Conservation (phyloP, 73 alveolate species). For the Paramecium caudatum region DNA sequence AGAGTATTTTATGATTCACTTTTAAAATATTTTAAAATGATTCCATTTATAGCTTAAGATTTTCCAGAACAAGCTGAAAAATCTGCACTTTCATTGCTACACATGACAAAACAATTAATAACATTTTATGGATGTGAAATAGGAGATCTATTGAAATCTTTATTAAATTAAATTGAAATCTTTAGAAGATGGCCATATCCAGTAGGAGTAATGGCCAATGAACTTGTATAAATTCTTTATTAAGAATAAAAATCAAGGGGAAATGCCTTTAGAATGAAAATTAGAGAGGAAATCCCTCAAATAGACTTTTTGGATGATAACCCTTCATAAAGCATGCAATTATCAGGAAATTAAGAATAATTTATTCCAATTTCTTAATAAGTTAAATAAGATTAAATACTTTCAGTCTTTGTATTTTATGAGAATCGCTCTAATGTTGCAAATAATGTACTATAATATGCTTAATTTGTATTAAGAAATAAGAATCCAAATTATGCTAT, state of each 20-base stretch:
- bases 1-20: slow-evolving; percentile 60
- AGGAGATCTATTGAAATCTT: slow-evolving; percentile 47
- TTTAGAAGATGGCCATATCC: slow-evolving; percentile 80
- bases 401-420: slow-evolving; percentile 15
- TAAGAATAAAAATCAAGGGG: slow-evolving; percentile 74
- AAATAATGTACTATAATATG: slow-evolving; percentile 37
- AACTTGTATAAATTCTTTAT: slow-evolving; percentile 62
- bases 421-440: slow-evolving; percentile 17
- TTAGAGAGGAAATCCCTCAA: slow-evolving; percentile 74
- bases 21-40: slow-evolving; percentile 46
- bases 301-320: slow-evolving; percentile 61
- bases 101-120: slow-evolving; percentile 53
- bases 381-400: not conserved
- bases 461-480: slow-evolving; percentile 23
- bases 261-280: slow-evolving; percentile 70
- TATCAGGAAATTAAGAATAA: not conserved
- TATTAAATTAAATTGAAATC: slow-evolving; percentile 53
- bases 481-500: slow-evolving; percentile 34
- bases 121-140: slow-evolving; percentile 20
- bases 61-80: slow-evolving; percentile 67
- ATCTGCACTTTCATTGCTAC: slow-evolving; percentile 45
- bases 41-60: slow-evolving; percentile 62
- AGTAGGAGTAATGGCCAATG: slow-evolving; percentile 74
- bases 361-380: slow-evolving; percentile 14
- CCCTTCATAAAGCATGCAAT: not conserved